Conservation (phyloP, 805 yeast species). For the Yamadazyma scolyti region DNA sequence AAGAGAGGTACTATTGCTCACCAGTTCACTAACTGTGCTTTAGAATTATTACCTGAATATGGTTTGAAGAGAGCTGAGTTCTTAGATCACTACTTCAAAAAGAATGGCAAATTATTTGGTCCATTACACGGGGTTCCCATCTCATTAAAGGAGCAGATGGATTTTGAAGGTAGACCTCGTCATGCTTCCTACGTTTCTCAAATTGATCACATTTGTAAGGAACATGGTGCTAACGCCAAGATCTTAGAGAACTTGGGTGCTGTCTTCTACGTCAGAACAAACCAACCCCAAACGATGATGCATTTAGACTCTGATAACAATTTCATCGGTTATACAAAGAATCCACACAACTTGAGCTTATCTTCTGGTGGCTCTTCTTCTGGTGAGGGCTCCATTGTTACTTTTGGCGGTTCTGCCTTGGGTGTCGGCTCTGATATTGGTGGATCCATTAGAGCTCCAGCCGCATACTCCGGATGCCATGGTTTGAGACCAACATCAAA, state of each 20-base stretch:
- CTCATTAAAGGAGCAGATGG: slow-evolving; percentile 52
- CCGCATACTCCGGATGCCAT: slow-evolving; percentile 38
- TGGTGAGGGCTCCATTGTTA: slow-evolving; percentile 42
- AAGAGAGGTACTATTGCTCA: slow-evolving; percentile 40
- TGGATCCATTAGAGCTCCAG: slow-evolving; percentile 42
- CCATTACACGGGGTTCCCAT: slow-evolving; percentile 68
- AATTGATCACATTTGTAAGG: slow-evolving; percentile 25
- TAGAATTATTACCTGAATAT: slow-evolving; percentile 49
- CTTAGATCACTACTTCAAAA: slow-evolving; percentile 47
- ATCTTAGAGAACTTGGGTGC: slow-evolving; percentile 39
- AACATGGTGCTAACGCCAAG: slow-evolving; percentile 27
- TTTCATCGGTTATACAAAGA: slow-evolving; percentile 32
- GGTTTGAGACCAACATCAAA: slow-evolving; percentile 43
- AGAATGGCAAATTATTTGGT: slow-evolving; percentile 50
- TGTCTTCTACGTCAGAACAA: slow-evolving; percentile 42
- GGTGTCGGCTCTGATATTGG: slow-evolving; percentile 45
- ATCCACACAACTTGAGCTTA: slow-evolving; percentile 36
- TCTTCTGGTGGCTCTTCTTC: slow-evolving; percentile 43
- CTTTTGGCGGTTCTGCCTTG: slow-evolving; percentile 37
- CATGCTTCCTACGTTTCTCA: slow-evolving; percentile 39
- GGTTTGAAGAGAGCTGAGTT: slow-evolving; percentile 55
- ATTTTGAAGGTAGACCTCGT: slow-evolving; percentile 28
- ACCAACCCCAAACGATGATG: slow-evolving; percentile 44
- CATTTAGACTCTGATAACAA: slow-evolving; percentile 41
- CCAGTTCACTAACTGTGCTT: slow-evolving; percentile 42